Base-by-base conservation (phyloP, 2,329 filamentous ascomycete genomes). In the Immersiporthe knoxdaviesiana region DNA sequence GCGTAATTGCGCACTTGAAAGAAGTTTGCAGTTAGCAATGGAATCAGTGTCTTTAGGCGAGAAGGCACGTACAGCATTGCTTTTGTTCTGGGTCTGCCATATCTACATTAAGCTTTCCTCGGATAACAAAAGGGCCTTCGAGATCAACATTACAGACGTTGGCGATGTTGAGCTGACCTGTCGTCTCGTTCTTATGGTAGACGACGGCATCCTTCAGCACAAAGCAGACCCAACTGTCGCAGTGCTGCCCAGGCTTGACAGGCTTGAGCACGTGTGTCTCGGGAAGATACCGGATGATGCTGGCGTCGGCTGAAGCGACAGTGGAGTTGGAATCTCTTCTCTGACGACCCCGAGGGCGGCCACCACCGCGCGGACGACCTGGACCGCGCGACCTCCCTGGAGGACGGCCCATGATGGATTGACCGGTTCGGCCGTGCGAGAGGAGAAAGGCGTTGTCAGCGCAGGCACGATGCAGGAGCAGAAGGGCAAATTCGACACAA, bases 121-220 rank as follows among this genome's bases (percentile, higher is more conserved):
- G 84, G 16, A 93, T 81, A 8, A 84, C 84, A 68, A 91, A 85
- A 0, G 90, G 90, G 0, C 88, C 87, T 58, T 87, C 81, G 0
- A 85, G 77, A 73, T 87, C 85, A 2, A 90, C 87, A 61, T 87
- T 78, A 4, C 93, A 82, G 6, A 91, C 84, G 74, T 87, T 91
- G 37, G 85, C 86, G 18, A 67, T 63, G 3, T 87, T 76, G n/a
- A 83, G 84, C 37, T 78, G 78, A 39, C 86, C 85, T 72, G 89
- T 83, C 7, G 89, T 83, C 11, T 60, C 18, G 6, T 41, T 24
- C 61, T 79, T 82, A 63, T 81, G 79, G 71, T 87, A 84, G n/a
- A 92, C 83, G 24, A 86, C 82, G 50, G 86, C 90, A 75, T 92
- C 84, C 63, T 76, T 82, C 56, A 93, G 81, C 7, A 87, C 81